Base-by-base conservation (phyloP, 345 rosid genomes). In the Gossypium herbaceum region DNA sequence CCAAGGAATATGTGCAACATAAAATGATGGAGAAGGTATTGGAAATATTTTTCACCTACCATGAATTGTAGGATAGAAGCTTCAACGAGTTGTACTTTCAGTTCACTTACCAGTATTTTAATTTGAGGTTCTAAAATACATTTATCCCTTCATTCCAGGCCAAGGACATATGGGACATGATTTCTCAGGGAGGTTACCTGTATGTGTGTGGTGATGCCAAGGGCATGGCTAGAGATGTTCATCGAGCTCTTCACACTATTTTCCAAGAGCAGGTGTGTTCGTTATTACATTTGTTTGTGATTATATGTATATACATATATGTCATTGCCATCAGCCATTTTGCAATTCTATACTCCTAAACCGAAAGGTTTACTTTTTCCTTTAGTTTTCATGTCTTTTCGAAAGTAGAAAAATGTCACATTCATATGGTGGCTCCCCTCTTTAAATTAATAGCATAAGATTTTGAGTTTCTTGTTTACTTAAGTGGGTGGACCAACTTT, bases 1-100 rank as follows among this genome's bases (percentile, higher is more conserved):
- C 87, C 69, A 95, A 95, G 84, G 87, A 93, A 67, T 95, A 95
- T 24, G 99, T 92, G 78, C 99, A 95, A 57, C 99, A 95, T 80
- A 93, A 91, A 79, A 88, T 95, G 97, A 80, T 85, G 85, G 88
- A 91, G 76, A 89, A 88, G 97, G 91, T 87, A 82, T 27, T 75
- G 20, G 39, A 70, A 44, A 56, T 73, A 56, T 73, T 9, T 50
- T 76, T 67, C 72, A 71, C 75, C 73, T 54, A 48, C 79, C 59
- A 60, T 13, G 20, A 48, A 47, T 48, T 48, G 67, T 54, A 6
- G 12, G 52, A 58, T 57, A 41, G 13, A 9, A 48, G 39, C 34
- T 11, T 24, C 8, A 41, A 47, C 19, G 22, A 68, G 52, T 68
- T 68, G 34, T 22, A 20, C 9, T 47, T 45, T 67, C 19, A 45